Percentiles rank a stretch among this genome's conserved stretches.
These are phyloP conservation scores for Lomentospora prolificans DNA, from an alignment of 2,329 filamentous ascomycete genomes.

Conservation along the genomic window DNA sequence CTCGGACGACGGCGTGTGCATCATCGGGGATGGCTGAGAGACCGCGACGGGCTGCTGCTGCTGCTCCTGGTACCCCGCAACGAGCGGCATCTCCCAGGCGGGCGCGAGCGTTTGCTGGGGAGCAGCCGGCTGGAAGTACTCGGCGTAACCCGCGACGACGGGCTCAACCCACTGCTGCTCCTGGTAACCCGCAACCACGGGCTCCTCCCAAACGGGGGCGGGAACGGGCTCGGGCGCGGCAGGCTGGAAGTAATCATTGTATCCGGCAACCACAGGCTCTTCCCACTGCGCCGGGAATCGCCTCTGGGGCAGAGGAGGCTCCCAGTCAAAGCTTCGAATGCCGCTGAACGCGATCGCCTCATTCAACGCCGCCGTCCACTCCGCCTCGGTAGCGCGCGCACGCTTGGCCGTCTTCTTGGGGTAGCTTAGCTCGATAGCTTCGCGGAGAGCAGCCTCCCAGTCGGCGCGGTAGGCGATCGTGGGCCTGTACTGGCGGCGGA, in stretches of 20 bases:
- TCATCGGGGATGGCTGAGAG: not conserved
- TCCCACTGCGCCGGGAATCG: not conserved
- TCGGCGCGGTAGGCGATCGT: constrained; percentile 16
- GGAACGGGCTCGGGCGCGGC: not conserved
- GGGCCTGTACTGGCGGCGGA: not conserved
- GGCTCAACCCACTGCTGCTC: not conserved
- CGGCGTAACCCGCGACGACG: not conserved
- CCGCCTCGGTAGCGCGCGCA: not conserved
- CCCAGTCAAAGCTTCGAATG: not conserved
- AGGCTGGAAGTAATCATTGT: not conserved
- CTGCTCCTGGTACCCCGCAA: not conserved
- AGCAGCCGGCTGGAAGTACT: not conserved
- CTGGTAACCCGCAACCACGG: not conserved
- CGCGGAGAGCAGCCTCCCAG: constrained; percentile 29
- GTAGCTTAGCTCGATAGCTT: constrained; percentile 20
- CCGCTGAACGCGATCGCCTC: constrained; percentile 1
- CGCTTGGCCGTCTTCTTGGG: not conserved
- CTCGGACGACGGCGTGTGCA: not conserved
- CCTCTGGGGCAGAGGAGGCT: not conserved
- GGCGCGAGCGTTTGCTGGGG: not conserved
- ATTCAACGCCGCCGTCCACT: constrained; percentile 2
- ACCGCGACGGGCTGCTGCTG: not conserved
- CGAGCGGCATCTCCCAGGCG: not conserved
- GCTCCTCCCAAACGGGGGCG: not conserved
- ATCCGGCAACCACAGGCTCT: not conserved